Conservation (phyloP, 2,329 filamentous ascomycete genomes). For the Calonectria pseudoreteaudii region DNA sequence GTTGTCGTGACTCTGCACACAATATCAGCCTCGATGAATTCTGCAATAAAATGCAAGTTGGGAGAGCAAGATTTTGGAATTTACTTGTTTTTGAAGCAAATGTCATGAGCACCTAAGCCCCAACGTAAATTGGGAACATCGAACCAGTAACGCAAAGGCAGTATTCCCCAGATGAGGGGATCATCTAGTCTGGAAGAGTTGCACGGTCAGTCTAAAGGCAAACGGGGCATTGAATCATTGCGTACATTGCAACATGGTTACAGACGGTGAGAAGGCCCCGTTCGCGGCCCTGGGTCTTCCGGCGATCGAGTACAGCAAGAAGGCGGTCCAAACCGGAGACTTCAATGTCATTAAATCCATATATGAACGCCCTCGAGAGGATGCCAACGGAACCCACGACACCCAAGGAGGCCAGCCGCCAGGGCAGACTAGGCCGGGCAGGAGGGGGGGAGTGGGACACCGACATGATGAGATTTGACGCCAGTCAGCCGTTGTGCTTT, state of each 20-base stretch:
- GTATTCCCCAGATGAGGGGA: constrained; percentile 90
- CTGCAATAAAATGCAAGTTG: not conserved
- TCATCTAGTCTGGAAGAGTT: constrained; percentile 84
- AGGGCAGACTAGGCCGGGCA: constrained; percentile 69
- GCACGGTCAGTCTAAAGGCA: constrained; percentile 16
- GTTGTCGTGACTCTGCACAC: constrained; percentile 70
- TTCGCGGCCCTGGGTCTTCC: constrained; percentile 73
- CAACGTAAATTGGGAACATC: constrained; percentile 84
- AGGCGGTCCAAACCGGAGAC: constrained; percentile 82
- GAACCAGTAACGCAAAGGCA: constrained; percentile 80
- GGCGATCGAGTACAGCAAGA: constrained; percentile 78
- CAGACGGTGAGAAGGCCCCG: constrained; percentile 83
- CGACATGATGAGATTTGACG: constrained; percentile 30
- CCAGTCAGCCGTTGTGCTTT: not conserved
- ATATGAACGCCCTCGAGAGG: constrained; percentile 80
- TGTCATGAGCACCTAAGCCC: constrained; percentile 92
- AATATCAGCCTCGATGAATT: not conserved
- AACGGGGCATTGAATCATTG: not conserved
- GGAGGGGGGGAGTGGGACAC: constrained; percentile 40
- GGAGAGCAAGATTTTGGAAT: constrained; percentile 31
- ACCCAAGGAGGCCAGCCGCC: constrained; percentile 79
- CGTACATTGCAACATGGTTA: constrained; percentile 57
- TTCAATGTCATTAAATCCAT: constrained; percentile 79
- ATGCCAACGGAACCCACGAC: constrained; percentile 80
- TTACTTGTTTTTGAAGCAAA: constrained; percentile 91